Evolutionary conservation across 768 basidiomycete genomes (phyloP).

Genomic region (Phallus indusiatus): DNA sequence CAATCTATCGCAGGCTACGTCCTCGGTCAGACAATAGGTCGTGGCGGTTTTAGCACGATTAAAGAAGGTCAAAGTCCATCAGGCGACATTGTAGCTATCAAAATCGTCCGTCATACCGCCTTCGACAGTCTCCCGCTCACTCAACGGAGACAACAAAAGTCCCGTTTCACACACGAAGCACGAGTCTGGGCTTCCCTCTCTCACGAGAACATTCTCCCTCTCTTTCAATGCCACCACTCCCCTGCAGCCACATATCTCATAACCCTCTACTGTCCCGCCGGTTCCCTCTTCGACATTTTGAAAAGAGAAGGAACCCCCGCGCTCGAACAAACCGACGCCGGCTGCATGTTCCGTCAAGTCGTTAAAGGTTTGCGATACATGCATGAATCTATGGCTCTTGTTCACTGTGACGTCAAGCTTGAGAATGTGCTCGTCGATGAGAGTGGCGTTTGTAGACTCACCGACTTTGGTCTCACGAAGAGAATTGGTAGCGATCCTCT

Average conservation of each 20-base stretch:
- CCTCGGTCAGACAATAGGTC: conserved; percentile 66
- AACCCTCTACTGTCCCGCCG: conserved; percentile 76
- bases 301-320: conserved; percentile 59
- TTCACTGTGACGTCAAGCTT: conserved; percentile 93
- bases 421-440: conserved; percentile 94
- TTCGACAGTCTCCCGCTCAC: conserved; percentile 16
- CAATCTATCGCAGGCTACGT: conserved; percentile 60
- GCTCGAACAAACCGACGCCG: conserved; percentile 66
- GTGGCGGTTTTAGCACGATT: conserved; percentile 77
- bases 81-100: conserved; percentile 71
- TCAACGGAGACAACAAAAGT: conserved; percentile 42
- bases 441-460: conserved; percentile 75
- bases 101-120: conserved; percentile 54
- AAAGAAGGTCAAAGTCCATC: conserved; percentile 53
- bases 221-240: conserved; percentile 56
- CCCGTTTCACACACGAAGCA: conserved; percentile 63
- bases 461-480: conserved; percentile 77
- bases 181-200: conserved; percentile 63
- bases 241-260: conserved; percentile 67
- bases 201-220: conserved; percentile 81
- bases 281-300: conserved; percentile 77
- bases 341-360: conserved; percentile 81
- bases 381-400: conserved; percentile 64
- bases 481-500: conserved; percentile 35
- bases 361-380: conserved; percentile 76